These are phyloP conservation scores for Phytophthora macrochlamydospora DNA, from an alignment of 352 stramenopile genomes.

Conservation along the genomic window DNA sequence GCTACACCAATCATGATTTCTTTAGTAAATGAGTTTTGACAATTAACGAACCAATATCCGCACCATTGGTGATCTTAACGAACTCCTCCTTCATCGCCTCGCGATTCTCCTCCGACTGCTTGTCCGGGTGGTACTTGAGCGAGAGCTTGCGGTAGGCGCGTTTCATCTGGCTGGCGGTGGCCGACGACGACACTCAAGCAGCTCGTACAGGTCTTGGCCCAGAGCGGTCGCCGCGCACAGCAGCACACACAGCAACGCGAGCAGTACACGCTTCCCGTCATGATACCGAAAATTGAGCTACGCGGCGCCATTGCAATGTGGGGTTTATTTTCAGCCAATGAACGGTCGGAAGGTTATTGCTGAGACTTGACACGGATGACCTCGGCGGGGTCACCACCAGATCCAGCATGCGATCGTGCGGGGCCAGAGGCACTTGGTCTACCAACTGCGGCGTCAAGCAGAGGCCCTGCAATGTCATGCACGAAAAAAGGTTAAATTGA, in stretches of 20 bases:
- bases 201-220: constrained; percentile 71
- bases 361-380: constrained; percentile 29
- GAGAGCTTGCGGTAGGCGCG: constrained; percentile 92
- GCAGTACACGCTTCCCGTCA: constrained; percentile 31
- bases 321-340: constrained; percentile 19
- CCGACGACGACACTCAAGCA: constrained; percentile 61
- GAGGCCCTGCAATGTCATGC: constrained; percentile 50
- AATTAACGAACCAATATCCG: not conserved
- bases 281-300: constrained; percentile 18
- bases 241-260: constrained; percentile 47
- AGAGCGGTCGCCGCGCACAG: constrained; percentile 43
- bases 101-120: constrained; percentile 78
- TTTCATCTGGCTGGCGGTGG: constrained; percentile 68
- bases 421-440: constrained; percentile 59
- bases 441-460: constrained; percentile 67
- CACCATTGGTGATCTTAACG: constrained; percentile 82
- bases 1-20: constrained; percentile 33
- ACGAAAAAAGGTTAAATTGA: not conserved
- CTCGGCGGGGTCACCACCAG: constrained; percentile 66
- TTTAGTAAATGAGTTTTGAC: too few species aligned
- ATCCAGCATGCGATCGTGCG: constrained; percentile 74
- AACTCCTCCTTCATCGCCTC: constrained; percentile 72
- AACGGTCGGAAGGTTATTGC: constrained; percentile 5
- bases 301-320: constrained; percentile 3
- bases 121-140: constrained; percentile 95